These are phyloP conservation scores for Endotrypanum monterogeii DNA, from an alignment of 208 protist genomes.

Conservation along the genomic window DNA sequence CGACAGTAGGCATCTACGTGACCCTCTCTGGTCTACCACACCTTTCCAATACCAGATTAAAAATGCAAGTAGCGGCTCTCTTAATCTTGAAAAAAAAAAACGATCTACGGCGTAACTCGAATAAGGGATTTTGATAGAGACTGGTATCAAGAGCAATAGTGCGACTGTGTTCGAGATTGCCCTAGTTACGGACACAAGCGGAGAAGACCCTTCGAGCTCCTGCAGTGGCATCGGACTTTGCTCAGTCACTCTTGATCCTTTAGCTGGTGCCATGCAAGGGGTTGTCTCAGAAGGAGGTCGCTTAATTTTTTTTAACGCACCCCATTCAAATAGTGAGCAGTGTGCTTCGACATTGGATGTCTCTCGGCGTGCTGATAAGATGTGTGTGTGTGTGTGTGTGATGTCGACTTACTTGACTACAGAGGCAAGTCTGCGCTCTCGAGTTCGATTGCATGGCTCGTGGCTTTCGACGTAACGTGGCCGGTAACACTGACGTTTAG, in stretches of 20 bases:
- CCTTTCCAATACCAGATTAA: slow-evolving; percentile 12
- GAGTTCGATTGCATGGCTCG: slow-evolving; percentile 22
- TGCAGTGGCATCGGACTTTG: slow-evolving; percentile 11
- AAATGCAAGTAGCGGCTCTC: slow-evolving; percentile 16
- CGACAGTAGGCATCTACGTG: slow-evolving; percentile 55
- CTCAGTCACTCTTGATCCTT: slow-evolving; percentile 32
- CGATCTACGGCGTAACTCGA: slow-evolving; percentile 4
- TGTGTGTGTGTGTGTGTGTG: neutral
- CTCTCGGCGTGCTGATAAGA: neutral
- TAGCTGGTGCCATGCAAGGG: slow-evolving; percentile 35
- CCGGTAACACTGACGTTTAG: slow-evolving; percentile 32
- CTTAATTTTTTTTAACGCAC: slow-evolving; percentile 20
- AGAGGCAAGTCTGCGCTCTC: slow-evolving; percentile 1
- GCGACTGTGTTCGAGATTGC: slow-evolving; percentile 50
- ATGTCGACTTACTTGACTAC: slow-evolving; percentile 2
- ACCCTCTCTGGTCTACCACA: slow-evolving; percentile 46
- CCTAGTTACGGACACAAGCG: neutral
- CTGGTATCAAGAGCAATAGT: slow-evolving; percentile 33
- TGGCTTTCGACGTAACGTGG: slow-evolving; percentile 11
- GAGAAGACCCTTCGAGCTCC: neutral
- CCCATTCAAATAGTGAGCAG: neutral
- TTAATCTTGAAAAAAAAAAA: slow-evolving; percentile 28
- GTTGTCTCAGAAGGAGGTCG: slow-evolving; percentile 20
- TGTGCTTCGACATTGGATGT: slow-evolving; percentile 15
- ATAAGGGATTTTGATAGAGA: slow-evolving; percentile 36